These are phyloP conservation scores for Arthrobotrys sinensis DNA, from an alignment of 2,329 filamentous ascomycete genomes.

Conservation along the genomic window DNA sequence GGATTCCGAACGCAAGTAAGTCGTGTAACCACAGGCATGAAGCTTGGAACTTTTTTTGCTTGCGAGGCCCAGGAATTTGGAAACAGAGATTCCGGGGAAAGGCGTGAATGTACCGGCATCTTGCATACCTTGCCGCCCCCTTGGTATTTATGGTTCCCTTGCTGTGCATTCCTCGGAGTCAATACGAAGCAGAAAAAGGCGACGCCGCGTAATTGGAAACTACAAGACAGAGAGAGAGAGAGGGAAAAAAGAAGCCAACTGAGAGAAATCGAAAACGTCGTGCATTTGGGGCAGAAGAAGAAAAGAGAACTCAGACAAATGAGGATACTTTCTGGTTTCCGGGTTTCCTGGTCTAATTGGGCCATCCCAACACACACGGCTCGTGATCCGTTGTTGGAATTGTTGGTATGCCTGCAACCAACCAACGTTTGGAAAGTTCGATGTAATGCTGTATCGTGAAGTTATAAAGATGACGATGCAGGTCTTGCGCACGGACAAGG, in stretches of 20 bases:
- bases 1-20: slow-evolving; percentile 18
- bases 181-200: not conserved
- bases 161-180: slow-evolving; percentile 19
- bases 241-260: not conserved
- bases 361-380: slow-evolving; percentile 47
- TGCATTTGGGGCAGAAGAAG: not conserved
- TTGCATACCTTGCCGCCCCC: slow-evolving; percentile 33
- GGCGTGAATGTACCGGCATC: slow-evolving; percentile 4
- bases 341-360: slow-evolving; percentile 27
- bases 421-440: slow-evolving; percentile 4
- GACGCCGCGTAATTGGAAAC: slow-evolving; percentile 1
- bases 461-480: slow-evolving; percentile 25
- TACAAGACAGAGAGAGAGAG: not conserved
- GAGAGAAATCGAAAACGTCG: too few relatives aligned
- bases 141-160: slow-evolving; percentile 40
- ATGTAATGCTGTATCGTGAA: slow-evolving; percentile 9
- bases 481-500: slow-evolving; percentile 41
- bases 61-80: slow-evolving; percentile 23
- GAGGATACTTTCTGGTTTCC: slow-evolving; percentile 10
- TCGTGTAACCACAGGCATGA: slow-evolving; percentile 32
- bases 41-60: slow-evolving; percentile 2
- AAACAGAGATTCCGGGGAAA: slow-evolving; percentile 19
- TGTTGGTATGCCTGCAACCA: slow-evolving; percentile 46
- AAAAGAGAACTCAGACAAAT: slow-evolving; percentile 16
- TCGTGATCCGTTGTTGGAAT: slow-evolving; percentile 56